Evolutionary conservation across 2,329 filamentous ascomycete species (phyloP), one percentile per base, ranked within the genome.

Genomic region (Emergomyces orientalis): DNA sequence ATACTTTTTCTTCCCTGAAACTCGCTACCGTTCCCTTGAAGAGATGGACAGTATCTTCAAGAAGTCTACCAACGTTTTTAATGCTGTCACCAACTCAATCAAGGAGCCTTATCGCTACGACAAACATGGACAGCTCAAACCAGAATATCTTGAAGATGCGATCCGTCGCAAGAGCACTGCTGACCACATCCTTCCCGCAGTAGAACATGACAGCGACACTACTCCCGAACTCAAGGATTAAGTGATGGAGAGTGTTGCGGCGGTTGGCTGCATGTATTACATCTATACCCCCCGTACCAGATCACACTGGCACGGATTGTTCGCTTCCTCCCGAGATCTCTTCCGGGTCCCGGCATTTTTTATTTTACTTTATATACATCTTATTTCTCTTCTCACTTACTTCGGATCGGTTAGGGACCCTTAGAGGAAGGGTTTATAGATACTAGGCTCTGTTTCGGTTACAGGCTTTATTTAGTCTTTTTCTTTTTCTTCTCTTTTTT

Each of bases 1-100:
- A 3, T 77, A 75, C 60, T 72, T 77, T 32, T 75, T 75, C 65
- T 76, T 73, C 64, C 74, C 74, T 0, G 75, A 77, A 65, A 76
- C 74, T 25, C 75, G 74, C 30, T 74, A 73, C 1, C 70, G 75
- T 7, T 71, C 73, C 0, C 66, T 77, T 6, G 75, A 77, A 63
- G 75, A 77, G 61, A 75, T 76, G 30, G 74, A 76, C 64, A 71
- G 74, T 59, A 74, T 76, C n/a, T 76, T 76, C 64, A 63, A 70
- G 30, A 71, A 70, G 61, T 67, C 71, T 0, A 75, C 68, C 49
- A 69, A 52, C 49, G 67, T 72, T 25, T 68, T 72, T 41, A 67
- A 73, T 51, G 30, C 47, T 30, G 61, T 62, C 17, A 30, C 51
- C 22, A 59, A 37, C 34, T 54, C 61, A 11, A 14, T 51, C 37